Evolutionary conservation across 768 basidiomycete genomes (phyloP).

Genomic region (Pleurotus platypus): DNA sequence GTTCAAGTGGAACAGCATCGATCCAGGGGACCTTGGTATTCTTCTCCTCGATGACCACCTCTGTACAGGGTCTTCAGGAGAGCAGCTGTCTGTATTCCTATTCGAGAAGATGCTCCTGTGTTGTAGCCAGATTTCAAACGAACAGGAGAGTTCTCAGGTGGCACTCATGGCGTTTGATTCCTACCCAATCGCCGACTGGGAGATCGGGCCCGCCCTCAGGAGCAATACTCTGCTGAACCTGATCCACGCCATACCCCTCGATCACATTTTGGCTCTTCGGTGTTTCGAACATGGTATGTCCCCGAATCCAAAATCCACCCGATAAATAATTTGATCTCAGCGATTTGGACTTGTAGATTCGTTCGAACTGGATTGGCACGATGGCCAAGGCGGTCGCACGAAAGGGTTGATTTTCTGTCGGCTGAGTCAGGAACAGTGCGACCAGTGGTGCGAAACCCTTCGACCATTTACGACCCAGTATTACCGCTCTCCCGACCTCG

Average conservation of each 20-base stretch:
- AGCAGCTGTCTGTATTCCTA: constrained; percentile 27
- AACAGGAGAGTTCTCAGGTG: constrained; percentile 7
- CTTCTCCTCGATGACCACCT: constrained; percentile 33
- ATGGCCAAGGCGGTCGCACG: constrained; percentile 9
- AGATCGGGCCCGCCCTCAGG: constrained; percentile 31
- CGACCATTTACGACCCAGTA: constrained; percentile 2
- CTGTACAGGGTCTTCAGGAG: constrained; percentile 17
- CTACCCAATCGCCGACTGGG: constrained; percentile 35
- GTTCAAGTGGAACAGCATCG: constrained; percentile 20
- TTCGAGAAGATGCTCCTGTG: constrained; percentile 32
- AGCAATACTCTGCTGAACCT: constrained; percentile 23
- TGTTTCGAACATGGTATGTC: constrained; percentile 26
- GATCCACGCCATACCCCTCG: constrained; percentile 26
- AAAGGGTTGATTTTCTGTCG: constrained; percentile 12
- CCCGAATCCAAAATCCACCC: neutral
- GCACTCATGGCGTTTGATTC: constrained; percentile 10
- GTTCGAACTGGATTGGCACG: constrained; percentile 30
- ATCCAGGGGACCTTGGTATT: constrained; percentile 25
- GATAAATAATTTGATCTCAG: neutral
- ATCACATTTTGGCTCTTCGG: constrained; percentile 20
- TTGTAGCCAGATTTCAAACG: constrained; percentile 22
- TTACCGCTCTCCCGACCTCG: constrained; percentile 5
- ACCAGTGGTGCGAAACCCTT: constrained; percentile 17
- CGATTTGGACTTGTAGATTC: constrained; percentile 15
- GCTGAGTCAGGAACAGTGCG: constrained; percentile 13